Percentiles rank a stretch among this genome's conserved stretches.
These are phyloP conservation scores for Flaveria floridana DNA, from an alignment of 140 eudicot species.

Conservation along the genomic window DNA sequence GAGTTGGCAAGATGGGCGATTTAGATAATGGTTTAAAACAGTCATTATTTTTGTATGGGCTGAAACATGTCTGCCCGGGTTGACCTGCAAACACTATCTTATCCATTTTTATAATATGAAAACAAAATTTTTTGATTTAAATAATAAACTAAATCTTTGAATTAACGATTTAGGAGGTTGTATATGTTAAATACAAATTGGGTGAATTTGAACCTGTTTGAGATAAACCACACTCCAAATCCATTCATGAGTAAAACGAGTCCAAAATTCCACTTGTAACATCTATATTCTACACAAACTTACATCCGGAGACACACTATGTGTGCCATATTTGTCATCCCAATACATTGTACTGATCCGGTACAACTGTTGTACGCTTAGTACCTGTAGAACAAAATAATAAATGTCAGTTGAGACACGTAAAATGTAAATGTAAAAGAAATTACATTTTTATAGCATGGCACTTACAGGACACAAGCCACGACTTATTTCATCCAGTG, in stretches of 20 bases:
- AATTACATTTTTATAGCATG: not conserved
- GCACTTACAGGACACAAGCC: conserved; percentile 88
- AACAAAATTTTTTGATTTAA: not conserved
- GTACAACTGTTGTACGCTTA: conserved; percentile 92
- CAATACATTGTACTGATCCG: conserved; percentile 97
- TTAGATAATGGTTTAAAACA: not conserved
- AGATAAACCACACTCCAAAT: not conserved
- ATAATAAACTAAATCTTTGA: not conserved
- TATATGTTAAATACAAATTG: not conserved
- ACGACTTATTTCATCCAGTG: conserved; percentile 83
- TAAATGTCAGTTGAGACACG: not conserved
- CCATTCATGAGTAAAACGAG: not conserved
- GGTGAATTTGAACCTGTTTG: not conserved
- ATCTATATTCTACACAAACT: conserved; percentile 33
- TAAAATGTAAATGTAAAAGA: conserved; percentile 6
- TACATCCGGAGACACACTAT: conserved; percentile 91
- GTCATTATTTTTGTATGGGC: not conserved
- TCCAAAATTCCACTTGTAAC: not conserved
- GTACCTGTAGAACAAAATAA: conserved; percentile 57
- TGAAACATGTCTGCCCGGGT: not conserved
- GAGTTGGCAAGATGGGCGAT: not conserved
- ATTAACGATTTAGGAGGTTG: not conserved
- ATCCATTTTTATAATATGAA: not conserved
- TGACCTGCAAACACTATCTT: not conserved
- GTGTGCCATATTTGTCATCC: conserved; percentile 98